Base-by-base conservation (phyloP, 768 basidiomycete species). In the Zangia roseola region DNA sequence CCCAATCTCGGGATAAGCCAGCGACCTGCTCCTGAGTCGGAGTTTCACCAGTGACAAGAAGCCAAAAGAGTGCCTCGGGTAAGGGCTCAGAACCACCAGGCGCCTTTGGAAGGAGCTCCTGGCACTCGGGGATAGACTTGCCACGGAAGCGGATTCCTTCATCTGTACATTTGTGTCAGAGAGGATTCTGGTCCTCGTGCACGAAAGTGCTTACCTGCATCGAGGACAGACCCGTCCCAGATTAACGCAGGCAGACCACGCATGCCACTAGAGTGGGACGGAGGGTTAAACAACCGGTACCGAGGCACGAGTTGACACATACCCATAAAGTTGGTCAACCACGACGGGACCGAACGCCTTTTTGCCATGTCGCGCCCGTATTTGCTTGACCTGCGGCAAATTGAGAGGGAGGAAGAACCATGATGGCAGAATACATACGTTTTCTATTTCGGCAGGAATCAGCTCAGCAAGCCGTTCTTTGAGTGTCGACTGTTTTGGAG, bases 141-240 rank as follows among this genome's bases (percentile, higher is more conserved):
- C 93, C 94, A 67, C 94, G 90, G 85, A 98, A 98, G 58, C 95
- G 91, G 64, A 97, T 98, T 49, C 95, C 95, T 77, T 97, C 94
- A 65, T 94, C 90, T 89, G 42, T 20, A 30, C 37, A 56, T 20
- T 23, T 44, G n/a, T 14, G 5, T 50, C 4, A 42, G 35, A 17
- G 13, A 20, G 8, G 5, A 31, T 9, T 16, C n/a, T 19, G 23
- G 8, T 12, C 17, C 6, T 3, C 23, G 28, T 9, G 9, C 30
- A 46, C 14, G 26, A 10, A 7, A 40, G 38, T 9, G 69, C 81
- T 49, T 45, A 87, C 90, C 87, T 45, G 95, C 82, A 67, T 97
- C 95, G 55, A 98, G 84, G 52, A 98, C 95, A 47, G 95, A 98
- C 52, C 90, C 95, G 56, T 98, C 95, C 95, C 95, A 98, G 60